Evolutionary conservation across 805 yeast genomes (phyloP), one percentile per base, ranked within the genome.

Genomic region (Saturnispora galanensis): DNA sequence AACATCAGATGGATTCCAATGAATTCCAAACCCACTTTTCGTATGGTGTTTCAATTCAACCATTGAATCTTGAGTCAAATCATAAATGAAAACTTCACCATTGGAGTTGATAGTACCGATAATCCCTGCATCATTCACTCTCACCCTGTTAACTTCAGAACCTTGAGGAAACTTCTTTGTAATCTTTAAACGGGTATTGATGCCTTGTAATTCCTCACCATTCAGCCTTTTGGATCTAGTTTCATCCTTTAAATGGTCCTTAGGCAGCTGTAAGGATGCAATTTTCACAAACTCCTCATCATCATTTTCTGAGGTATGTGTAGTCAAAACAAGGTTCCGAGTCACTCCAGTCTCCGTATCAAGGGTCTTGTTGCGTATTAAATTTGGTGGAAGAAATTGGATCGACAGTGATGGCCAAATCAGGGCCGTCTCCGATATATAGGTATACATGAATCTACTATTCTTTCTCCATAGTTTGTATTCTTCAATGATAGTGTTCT

Each of bases 371-470:
- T 44, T 60, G 9, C 41, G 49, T 38, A 58, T 56, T 4, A 60
- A 54, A 28, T 46, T 51, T 4, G 65, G 66, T 0, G 88, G 89
- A 7, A 81, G 59, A 89, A 93, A 84, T 60, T 84, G 85, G 4
- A 82, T 71, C 1, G 90, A 80, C 41, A 84, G 66, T 2, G 89
- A 79, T 2, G 95, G 94, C 94, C 94, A 84, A 10, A 80, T 75
- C 38, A 84, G 64, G 2, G 83, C 85, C 0, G 90, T 81, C 56
- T 84, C 93, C 40, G 83, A 77, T 30, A 84, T 86, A 57, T 81
- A 84, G 54, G 84, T 88, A 52, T 84, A 84, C 93, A 84, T 83
- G 53, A 71, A 77, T 10, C 84, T 81, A 51, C 89, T 84, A 55
- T 83, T 84, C 56, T 83, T 77, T 48, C 85, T 71, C 95, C 95